These are phyloP conservation scores for Claviceps cyperi DNA, from an alignment of 2,329 filamentous ascomycete genomes.

Conservation along the genomic window DNA sequence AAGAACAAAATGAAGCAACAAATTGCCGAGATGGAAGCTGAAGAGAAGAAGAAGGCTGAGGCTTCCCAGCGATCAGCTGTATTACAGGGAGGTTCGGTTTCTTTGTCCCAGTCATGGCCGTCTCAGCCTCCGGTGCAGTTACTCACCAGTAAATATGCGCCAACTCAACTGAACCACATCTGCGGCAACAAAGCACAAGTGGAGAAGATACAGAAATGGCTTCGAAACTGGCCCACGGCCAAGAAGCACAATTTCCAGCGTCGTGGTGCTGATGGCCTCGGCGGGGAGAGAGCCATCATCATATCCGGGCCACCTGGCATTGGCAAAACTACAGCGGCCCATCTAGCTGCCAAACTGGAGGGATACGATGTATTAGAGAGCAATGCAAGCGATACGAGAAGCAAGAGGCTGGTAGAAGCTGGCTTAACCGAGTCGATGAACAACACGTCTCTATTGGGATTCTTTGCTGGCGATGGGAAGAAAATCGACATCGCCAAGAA, in stretches of 20 bases:
- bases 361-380: conserved; percentile 89
- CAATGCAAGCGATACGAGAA: conserved; percentile 89
- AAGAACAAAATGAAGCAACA: conserved; percentile 69
- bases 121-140: conserved; percentile 48
- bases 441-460: conserved; percentile 84
- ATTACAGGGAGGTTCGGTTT: conserved; percentile 12
- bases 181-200: conserved; percentile 89
- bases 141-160: conserved; percentile 93
- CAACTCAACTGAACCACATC: conserved; percentile 70
- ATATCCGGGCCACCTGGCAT: conserved; percentile 92
- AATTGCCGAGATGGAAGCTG: conserved; percentile 71
- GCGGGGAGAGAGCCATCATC: conserved; percentile 76
- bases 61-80: conserved; percentile 28
- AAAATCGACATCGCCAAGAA: conserved; percentile 69
- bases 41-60: conserved; percentile 51
- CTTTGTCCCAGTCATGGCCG: conserved; percentile 21
- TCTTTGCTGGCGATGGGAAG: conserved; percentile 74
- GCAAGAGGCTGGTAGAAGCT: conserved; percentile 86
- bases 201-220: conserved; percentile 79
- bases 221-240: conserved; percentile 65
- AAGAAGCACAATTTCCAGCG: conserved; percentile 71
- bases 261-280: conserved; percentile 71
- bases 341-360: conserved; percentile 82
- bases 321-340: conserved; percentile 92
- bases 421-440: conserved; percentile 83